phyloP scores from a whole-genome alignment of 2,329 filamentous ascomycete genomes.

The Sporothrix euskadiensis region DNA sequence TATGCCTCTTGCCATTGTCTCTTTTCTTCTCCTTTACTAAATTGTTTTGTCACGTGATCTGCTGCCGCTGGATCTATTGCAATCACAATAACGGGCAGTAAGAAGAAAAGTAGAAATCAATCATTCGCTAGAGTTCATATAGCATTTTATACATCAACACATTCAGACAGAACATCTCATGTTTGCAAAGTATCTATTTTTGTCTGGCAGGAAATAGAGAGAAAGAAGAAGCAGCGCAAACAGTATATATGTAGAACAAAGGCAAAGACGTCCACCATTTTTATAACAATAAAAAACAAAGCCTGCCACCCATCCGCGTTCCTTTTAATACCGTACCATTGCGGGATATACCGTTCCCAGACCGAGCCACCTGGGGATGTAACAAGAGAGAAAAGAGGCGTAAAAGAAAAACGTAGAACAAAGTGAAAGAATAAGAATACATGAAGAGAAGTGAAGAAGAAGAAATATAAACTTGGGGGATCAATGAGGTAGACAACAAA shows the following conservation, averaged over 20 bases:
- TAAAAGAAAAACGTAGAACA: background rate
- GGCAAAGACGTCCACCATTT: background rate
- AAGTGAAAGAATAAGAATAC: background rate
- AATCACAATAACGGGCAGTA: no score
- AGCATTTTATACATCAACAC: background rate
- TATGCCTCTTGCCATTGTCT: background rate
- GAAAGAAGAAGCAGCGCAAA: background rate
- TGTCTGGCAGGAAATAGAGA: background rate
- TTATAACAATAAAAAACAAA: background rate
- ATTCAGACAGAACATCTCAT: background rate
- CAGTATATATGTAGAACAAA: background rate
- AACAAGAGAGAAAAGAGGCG: background rate
- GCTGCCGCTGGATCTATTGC: no score
- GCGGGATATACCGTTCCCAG: background rate
- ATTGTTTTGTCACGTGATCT: background rate
- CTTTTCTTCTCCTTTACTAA: background rate
- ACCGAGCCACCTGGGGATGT: background rate
- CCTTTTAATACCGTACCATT: background rate
- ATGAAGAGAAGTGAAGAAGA: background rate
- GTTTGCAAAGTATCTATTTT: background rate
- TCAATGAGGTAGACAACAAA: background rate
- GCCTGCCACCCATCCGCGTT: background rate
- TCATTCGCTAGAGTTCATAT: no score
- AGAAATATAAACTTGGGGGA: background rate
- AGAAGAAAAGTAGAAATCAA: no score